phyloP scores from a whole-genome alignment of 2,329 filamentous ascomycete genomes.

The Fusarium oligoseptatum region DNA sequence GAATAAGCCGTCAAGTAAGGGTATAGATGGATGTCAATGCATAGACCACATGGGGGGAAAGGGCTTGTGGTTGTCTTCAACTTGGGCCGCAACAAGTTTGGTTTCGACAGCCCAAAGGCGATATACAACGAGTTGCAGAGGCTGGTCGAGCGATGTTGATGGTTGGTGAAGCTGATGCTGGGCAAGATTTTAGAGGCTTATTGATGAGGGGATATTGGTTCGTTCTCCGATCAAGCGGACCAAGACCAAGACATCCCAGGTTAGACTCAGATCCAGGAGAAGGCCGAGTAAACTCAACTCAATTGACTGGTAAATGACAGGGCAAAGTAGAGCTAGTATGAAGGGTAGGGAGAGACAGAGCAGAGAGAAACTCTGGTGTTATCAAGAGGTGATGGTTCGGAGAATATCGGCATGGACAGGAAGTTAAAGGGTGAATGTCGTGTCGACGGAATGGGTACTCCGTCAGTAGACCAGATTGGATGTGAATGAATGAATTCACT shows the following conservation, averaged over 20 bases:
- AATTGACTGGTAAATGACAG: constrained; percentile 7
- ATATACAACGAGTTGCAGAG: not conserved
- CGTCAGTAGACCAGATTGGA: constrained; percentile 6
- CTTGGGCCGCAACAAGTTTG: not conserved
- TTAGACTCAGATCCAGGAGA: constrained; percentile 32
- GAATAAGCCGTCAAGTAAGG: constrained; percentile 3
- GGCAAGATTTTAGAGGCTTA: constrained; percentile 22
- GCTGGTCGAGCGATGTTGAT: not conserved
- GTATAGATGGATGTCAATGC: constrained; percentile 13
- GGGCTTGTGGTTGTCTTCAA: not conserved
- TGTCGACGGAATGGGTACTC: not conserved
- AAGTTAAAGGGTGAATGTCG: constrained; percentile 4
- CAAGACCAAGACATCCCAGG: constrained; percentile 20
- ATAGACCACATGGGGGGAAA: not conserved
- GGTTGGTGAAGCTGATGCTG: constrained; percentile 15
- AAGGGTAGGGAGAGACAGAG: not conserved
- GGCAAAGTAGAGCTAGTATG: not conserved
- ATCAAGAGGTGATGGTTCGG: constrained; percentile 4
- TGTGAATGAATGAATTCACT: constrained; percentile 33
- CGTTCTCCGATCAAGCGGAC: constrained; percentile 31
- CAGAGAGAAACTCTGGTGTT: not conserved
- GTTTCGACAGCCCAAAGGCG: not conserved
- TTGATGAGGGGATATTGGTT: constrained; percentile 30
- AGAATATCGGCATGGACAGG: constrained; percentile 17
- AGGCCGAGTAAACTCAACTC: constrained; percentile 12